Evolutionary conservation across 495 filamentous ascomycete genomes (phyloP).

Genomic region (Mytilinidion resinicola): DNA sequence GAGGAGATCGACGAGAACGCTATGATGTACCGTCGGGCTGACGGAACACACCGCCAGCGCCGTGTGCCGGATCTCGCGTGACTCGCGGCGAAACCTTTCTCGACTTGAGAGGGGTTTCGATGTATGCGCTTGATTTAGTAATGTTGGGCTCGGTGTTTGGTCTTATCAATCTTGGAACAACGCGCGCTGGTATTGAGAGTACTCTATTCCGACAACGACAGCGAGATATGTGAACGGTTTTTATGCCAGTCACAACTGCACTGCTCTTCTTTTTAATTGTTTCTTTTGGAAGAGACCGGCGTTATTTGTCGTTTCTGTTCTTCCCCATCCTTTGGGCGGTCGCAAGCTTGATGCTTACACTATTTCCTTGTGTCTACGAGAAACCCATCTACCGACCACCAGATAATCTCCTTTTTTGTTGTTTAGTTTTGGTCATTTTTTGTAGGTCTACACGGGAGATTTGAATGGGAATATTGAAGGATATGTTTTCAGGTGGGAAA

Average conservation of each 20-base stretch:
- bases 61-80: constrained; percentile 17
- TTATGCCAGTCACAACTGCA: not conserved
- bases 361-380: not conserved
- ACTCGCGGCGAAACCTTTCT: not conserved
- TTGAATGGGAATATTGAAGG: too few relatives aligned
- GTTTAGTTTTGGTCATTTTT: not conserved
- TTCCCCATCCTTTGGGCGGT: not conserved
- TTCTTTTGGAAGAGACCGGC: not conserved
- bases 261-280: not conserved
- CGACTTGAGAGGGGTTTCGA: not conserved
- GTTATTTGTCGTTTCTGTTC: not conserved
- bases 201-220: not conserved
- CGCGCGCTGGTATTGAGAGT: not conserved
- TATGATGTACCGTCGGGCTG: constrained; percentile 32
- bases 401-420: not conserved
- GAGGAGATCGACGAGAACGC: constrained; percentile 22
- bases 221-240: not conserved
- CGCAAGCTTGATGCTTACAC: not conserved
- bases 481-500: not conserved
- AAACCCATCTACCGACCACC: not conserved
- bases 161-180: not conserved
- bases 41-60: constrained; percentile 29
- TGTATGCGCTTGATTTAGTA: not conserved
- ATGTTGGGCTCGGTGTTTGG: not conserved
- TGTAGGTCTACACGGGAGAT: not conserved